Evolutionary conservation across 495 filamentous ascomycete species (phyloP).

Genomic region (Talaromyces stipitatus): DNA sequence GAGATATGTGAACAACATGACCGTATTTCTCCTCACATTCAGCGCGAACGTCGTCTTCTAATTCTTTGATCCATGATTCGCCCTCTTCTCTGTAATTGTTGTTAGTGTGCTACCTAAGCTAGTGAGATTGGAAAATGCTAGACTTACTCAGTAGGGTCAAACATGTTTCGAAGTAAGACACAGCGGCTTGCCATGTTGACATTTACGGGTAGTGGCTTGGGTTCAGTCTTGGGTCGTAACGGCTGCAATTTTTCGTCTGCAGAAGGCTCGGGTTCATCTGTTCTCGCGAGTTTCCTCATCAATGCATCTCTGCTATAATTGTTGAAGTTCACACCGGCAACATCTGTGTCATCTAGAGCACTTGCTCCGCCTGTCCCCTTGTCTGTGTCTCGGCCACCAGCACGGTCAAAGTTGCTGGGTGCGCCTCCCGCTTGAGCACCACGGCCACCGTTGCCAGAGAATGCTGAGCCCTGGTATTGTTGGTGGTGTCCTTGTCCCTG

Average conservation of each 20-base stretch:
- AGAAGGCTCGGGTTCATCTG: constrained; percentile 69
- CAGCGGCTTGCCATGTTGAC: constrained; percentile 92
- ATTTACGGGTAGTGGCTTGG: constrained; percentile 73
- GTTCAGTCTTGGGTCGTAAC: constrained; percentile 71
- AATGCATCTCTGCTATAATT: constrained; percentile 96
- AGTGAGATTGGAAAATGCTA: background rate
- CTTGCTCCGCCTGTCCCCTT: constrained; percentile 86
- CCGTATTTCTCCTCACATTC: constrained; percentile 97
- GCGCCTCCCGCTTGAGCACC: constrained; percentile 74
- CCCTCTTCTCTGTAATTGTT: constrained; percentile 63
- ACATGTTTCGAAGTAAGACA: constrained; percentile 92
- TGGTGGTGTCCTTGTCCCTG: constrained; percentile 65
- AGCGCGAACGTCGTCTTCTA: constrained; percentile 86
- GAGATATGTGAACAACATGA: constrained; percentile 92
- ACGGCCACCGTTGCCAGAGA: constrained; percentile 86
- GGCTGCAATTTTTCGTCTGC: constrained; percentile 61
- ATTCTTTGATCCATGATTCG: constrained; percentile 82
- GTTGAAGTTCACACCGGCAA: constrained; percentile 97
- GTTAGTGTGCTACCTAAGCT: constrained; percentile 30
- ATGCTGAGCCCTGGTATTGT: constrained; percentile 87
- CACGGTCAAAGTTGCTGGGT: constrained; percentile 79
- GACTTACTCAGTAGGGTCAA: constrained; percentile 82
- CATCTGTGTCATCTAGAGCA: constrained; percentile 95
- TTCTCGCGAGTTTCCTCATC: constrained; percentile 96
- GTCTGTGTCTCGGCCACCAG: constrained; percentile 82